Evolutionary conservation across 352 stramenopile species (phyloP).

Genomic region (Globisporangium apiculatum): DNA sequence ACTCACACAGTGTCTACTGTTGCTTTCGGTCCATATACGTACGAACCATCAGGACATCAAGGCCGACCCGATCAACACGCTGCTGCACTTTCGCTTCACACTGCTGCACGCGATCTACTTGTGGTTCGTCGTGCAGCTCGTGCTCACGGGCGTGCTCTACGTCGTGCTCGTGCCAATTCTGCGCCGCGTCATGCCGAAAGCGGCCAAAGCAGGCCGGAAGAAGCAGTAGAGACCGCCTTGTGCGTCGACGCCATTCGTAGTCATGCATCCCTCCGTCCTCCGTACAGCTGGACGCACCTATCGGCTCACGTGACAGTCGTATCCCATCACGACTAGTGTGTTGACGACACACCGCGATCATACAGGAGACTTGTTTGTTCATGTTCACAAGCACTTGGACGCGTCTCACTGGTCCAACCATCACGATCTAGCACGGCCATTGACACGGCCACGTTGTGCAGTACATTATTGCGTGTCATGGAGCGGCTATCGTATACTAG

Average conservation of each 20-base stretch:
- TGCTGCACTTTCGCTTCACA: conserved; percentile 74
- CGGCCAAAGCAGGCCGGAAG: conserved; percentile 6
- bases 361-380: too few species aligned
- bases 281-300: too few species aligned
- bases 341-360: too few species aligned
- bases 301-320: too few species aligned
- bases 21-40: background rate
- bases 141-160: conserved; percentile 63
- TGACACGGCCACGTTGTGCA: too few species aligned
- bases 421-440: too few species aligned
- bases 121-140: conserved; percentile 58
- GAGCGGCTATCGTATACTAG: too few species aligned
- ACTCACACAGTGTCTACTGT: background rate
- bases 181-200: conserved; percentile 57
- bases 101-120: conserved; percentile 75
- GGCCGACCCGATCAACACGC: conserved; percentile 62
- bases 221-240: conserved; percentile 16
- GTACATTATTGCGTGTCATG: too few species aligned
- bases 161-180: conserved; percentile 58
- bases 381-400: too few species aligned
- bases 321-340: too few species aligned
- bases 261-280: too few species aligned
- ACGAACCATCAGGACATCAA: conserved; percentile 38
- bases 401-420: too few species aligned
- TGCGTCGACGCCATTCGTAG: background rate